Evolutionary conservation across 2,329 filamentous ascomycete genomes (phyloP).

Genomic region (Cytospora schulzeri): DNA sequence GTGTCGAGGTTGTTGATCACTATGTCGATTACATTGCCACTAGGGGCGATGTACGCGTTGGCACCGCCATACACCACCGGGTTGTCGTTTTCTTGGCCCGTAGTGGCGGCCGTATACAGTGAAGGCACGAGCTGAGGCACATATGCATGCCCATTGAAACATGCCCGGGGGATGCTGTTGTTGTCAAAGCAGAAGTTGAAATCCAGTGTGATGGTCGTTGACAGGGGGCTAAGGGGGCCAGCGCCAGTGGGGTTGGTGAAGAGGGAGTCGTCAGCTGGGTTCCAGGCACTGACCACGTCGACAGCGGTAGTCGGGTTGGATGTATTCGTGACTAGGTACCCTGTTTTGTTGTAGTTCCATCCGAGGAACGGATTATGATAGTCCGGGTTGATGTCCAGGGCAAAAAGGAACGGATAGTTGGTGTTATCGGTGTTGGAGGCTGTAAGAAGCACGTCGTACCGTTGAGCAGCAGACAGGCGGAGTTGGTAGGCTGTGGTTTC

Average conservation of each 20-base stretch:
- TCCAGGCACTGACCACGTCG: slow-evolving; percentile 39
- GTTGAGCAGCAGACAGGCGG: slow-evolving; percentile 46
- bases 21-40: slow-evolving; percentile 47
- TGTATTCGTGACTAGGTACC: slow-evolving; percentile 44
- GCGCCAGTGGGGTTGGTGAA: slow-evolving; percentile 59
- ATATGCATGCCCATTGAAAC: slow-evolving; percentile 68
- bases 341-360: slow-evolving; percentile 47
- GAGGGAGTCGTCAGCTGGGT: slow-evolving; percentile 64
- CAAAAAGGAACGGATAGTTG: slow-evolving; percentile 48
- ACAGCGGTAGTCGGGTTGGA: slow-evolving; percentile 33
- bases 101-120: slow-evolving; percentile 69
- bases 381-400: slow-evolving; percentile 49
- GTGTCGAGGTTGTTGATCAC: slow-evolving; percentile 53
- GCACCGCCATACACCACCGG: slow-evolving; percentile 46
- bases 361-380: slow-evolving; percentile 36
- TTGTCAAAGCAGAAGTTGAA: slow-evolving; percentile 61
- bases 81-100: slow-evolving; percentile 48
- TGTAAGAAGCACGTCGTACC: slow-evolving; percentile 48
- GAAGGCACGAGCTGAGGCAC: slow-evolving; percentile 69
- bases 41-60: slow-evolving; percentile 43
- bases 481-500: slow-evolving; percentile 41
- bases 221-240: slow-evolving; percentile 52
- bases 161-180: slow-evolving; percentile 64
- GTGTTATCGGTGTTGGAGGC: slow-evolving; percentile 37
- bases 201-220: slow-evolving; percentile 57